Conservation (phyloP, 768 basidiomycete species). For the Tulasnella sp. region DNA sequence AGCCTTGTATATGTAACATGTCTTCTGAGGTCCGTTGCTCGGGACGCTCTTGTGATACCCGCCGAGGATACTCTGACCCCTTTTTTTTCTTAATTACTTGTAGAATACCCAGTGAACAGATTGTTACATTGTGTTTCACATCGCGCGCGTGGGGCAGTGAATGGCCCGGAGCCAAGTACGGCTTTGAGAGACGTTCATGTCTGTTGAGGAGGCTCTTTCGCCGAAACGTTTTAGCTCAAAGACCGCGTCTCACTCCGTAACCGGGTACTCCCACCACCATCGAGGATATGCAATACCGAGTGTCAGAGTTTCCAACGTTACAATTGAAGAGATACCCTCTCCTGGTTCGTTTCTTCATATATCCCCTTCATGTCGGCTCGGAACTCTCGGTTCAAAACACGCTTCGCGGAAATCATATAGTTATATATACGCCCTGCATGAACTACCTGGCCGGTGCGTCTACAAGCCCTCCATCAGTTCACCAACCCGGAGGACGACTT, state of each 20-base stretch:
- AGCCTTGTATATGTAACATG: neutral
- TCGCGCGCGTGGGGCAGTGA: too few species aligned
- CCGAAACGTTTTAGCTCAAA: neutral
- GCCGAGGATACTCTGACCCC: neutral
- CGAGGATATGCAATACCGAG: neutral
- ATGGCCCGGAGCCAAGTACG: too few species aligned
- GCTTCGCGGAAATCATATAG: too few species aligned
- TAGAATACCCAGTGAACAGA: neutral
- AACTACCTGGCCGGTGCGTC: too few species aligned
- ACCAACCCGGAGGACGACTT: too few species aligned
- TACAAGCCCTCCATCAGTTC: too few species aligned
- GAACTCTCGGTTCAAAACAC: too few species aligned
- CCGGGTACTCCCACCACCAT: neutral
- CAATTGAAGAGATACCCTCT: neutral
- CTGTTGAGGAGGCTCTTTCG: neutral
- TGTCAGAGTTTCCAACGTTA: neutral
- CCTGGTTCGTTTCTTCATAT: too few species aligned
- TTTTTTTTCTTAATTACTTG: neutral
- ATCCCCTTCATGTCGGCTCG: neutral
- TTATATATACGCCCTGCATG: too few species aligned
- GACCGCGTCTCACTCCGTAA: neutral
- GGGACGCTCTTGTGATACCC: neutral
- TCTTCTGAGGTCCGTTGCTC: neutral
- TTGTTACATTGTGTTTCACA: too few species aligned
- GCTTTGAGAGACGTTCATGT: slow-evolving; percentile 21